Conservation (phyloP, 305 asterid genomes). For the Andrographis paniculata region DNA sequence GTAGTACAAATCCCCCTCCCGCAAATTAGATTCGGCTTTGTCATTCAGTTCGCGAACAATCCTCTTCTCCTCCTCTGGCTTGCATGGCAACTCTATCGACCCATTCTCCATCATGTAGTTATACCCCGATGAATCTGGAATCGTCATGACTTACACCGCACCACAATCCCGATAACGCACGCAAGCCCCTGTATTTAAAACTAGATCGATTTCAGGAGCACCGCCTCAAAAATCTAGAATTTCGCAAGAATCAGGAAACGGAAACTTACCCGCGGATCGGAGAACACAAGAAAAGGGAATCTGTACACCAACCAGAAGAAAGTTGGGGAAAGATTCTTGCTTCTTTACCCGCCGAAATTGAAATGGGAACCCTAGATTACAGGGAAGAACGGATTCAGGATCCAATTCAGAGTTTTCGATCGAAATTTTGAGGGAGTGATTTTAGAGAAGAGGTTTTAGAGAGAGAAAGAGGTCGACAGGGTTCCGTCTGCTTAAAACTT, state of each 20-base stretch:
- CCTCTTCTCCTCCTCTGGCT: constrained; percentile 75
- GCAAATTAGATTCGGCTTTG: constrained; percentile 65
- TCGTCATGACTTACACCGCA: constrained; percentile 57
- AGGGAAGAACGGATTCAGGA: constrained; percentile 3
- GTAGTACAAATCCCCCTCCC: constrained; percentile 60
- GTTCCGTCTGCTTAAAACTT: neutral
- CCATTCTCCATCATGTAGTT: constrained; percentile 70
- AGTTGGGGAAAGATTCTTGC: neutral
- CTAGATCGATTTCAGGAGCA: constrained; percentile 1
- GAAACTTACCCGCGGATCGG: constrained; percentile 10
- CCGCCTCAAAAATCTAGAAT: neutral
- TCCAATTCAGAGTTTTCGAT: constrained; percentile 2
- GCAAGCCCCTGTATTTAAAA: neutral
- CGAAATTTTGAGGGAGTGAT: neutral
- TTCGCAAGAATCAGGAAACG: constrained; percentile 1
- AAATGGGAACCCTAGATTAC: constrained; percentile 18
- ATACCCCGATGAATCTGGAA: constrained; percentile 63
- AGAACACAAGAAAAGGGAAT: neutral
- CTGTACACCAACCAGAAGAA: neutral
- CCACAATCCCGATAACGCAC: constrained; percentile 11
- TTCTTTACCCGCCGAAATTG: neutral
- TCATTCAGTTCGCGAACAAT: constrained; percentile 49
- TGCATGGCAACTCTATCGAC: constrained; percentile 73
- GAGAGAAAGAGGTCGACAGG: neutral
- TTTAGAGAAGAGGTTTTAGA: neutral